Percentiles rank a stretch among this genome's conserved stretches.
Evolutionary conservation across 2,329 filamentous ascomycete genomes (phyloP).

Genomic region (Cladosporium sp.): DNA sequence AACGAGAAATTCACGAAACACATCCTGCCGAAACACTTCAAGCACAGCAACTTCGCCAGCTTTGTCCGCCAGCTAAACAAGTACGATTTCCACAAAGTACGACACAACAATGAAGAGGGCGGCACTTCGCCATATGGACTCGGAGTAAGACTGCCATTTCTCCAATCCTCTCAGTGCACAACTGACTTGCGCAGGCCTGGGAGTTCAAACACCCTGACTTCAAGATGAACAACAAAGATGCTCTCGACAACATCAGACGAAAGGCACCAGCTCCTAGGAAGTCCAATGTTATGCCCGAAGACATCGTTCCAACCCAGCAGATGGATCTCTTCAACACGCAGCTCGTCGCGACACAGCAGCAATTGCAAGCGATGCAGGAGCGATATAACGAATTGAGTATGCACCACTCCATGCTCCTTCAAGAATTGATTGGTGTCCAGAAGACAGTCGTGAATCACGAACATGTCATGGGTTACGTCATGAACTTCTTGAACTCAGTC

Average conservation of each 20-base stretch:
- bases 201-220: conserved; percentile 98
- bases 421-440: conserved; percentile 61
- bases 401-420: conserved; percentile 60
- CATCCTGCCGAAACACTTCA: conserved; percentile 96
- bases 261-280: conserved; percentile 93
- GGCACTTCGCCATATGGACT: conserved; percentile 76
- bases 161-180: background rate
- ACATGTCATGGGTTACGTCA: conserved; percentile 66
- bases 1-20: conserved; percentile 98
- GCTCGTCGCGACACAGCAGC: conserved; percentile 83
- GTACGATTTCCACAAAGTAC: conserved; percentile 87
- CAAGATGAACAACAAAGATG: conserved; percentile 91
- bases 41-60: conserved; percentile 81
- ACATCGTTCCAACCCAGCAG: conserved; percentile 77
- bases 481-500: conserved; percentile 62
- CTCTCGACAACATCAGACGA: conserved; percentile 89
- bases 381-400: conserved; percentile 74
- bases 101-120: conserved; percentile 82
- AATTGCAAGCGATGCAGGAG: conserved; percentile 82
- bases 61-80: conserved; percentile 67
- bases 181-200: conserved; percentile 62
- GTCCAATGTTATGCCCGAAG: conserved; percentile 59
- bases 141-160: conserved; percentile 53
- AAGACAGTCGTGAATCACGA: conserved; percentile 71
- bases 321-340: conserved; percentile 86